Percentiles rank a stretch among this genome's conserved stretches.
These are phyloP conservation scores for Polygonum aviculare DNA, from an alignment of 148 eudicot species.

Conservation along the genomic window DNA sequence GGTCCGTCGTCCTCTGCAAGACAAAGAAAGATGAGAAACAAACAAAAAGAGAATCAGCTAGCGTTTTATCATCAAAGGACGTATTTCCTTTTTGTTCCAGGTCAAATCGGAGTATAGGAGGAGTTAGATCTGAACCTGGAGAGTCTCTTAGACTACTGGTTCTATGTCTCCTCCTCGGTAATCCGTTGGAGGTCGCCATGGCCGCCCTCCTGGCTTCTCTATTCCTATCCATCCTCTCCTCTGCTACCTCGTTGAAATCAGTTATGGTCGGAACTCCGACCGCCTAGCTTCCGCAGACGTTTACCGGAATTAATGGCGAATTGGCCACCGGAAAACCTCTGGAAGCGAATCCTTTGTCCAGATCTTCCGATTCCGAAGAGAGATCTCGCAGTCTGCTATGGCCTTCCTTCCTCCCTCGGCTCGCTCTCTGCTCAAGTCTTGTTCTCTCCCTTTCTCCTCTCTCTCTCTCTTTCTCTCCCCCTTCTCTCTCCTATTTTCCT, in stretches of 20 bases:
- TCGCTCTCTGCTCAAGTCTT: constrained; percentile 19
- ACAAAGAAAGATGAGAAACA: constrained; percentile 17
- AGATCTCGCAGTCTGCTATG: constrained; percentile 17
- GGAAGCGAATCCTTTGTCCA: constrained; percentile 9
- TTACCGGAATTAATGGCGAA: constrained; percentile 16
- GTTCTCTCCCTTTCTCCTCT: constrained; percentile 11
- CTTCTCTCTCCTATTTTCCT: constrained; percentile 15
- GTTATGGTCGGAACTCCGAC: constrained; percentile 4
- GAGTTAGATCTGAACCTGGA: constrained; percentile 54
- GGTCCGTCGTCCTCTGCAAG: constrained; percentile 66
- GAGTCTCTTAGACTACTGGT: constrained; percentile 57
- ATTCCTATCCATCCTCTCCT: constrained; percentile 55
- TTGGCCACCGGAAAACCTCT: constrained; percentile 12
- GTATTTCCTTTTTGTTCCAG: neutral
- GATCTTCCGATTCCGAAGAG: constrained; percentile 28
- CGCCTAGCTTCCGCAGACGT: neutral
- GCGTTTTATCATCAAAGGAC: neutral
- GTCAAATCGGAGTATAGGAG: neutral
- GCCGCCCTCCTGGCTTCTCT: constrained; percentile 62
- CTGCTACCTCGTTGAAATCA: neutral
- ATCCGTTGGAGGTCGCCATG: constrained; percentile 41
- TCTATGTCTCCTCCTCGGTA: constrained; percentile 49
- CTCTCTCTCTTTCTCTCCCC: constrained; percentile 11
- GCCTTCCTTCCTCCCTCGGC: constrained; percentile 13
- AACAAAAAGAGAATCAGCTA: neutral